Evolutionary conservation across 306 rosid species (phyloP).

Genomic region (Styphnolobium japonicum): DNA sequence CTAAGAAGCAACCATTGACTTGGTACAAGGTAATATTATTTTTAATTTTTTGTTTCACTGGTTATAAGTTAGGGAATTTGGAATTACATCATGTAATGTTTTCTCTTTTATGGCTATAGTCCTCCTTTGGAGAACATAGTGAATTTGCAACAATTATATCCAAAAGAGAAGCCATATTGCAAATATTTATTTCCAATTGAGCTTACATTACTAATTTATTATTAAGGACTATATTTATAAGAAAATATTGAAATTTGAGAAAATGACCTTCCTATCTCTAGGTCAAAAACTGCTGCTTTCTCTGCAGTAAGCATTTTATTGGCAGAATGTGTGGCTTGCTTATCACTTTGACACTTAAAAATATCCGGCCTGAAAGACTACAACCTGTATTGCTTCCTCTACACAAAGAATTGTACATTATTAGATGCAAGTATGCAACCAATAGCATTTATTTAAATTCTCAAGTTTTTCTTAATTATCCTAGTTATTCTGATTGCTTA

Average conservation of each 20-base stretch:
- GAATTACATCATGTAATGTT: background rate
- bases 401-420: background rate
- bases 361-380: background rate
- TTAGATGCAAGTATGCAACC: background rate
- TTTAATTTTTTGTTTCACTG: background rate
- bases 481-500: background rate
- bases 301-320: background rate
- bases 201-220: background rate
- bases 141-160: background rate
- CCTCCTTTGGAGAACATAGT: background rate
- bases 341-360: background rate
- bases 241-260: background rate
- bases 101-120: background rate
- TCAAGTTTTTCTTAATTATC: background rate
- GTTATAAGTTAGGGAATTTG: background rate
- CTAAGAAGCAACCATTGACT: slow-evolving; percentile 76
- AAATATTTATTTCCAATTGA: background rate
- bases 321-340: background rate
- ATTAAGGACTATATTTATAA: background rate
- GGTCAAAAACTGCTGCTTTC: background rate
- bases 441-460: background rate
- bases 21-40: slow-evolving; percentile 86
- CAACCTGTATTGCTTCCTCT: background rate
- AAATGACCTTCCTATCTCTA: background rate
- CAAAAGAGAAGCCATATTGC: background rate